Evolutionary conservation across 2,329 filamentous ascomycete genomes (phyloP), one percentile per base, ranked within the genome.

Genomic region (Aspergillus sp.): DNA sequence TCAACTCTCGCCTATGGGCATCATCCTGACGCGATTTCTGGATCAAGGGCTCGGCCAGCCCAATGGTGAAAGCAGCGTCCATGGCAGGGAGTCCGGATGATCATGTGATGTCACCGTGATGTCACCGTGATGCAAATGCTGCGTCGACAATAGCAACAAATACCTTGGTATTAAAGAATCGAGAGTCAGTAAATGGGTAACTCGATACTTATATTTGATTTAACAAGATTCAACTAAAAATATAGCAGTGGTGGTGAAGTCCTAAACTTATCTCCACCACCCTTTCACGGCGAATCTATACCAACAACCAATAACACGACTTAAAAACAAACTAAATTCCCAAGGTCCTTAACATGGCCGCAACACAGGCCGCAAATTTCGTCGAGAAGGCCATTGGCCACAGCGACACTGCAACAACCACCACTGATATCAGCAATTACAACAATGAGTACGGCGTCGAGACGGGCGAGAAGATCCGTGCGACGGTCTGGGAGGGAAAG

Each of bases 401-500:
- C 45, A 19, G 33, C 27, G 45, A 37, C 23, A 50, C 33, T 6
- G 53, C 53, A 15, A 43, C 41, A 8, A 48, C 41, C 14, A 41
- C 37, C 27, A 55, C 53, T 12, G 53, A 55, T 5, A 24, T 55
- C 14, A 55, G 53, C 31, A 55, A 49, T 46, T 55, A 55, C 45
- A 49, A 55, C 39, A 55, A 55, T 23, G 73, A 78, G 19, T 79
- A 80, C 69, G 84, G 80, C 23, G 77, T 83, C 66, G 74, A 79
- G 4, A 76, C 73, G 3, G 74, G 73, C 33, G 83, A 86, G 66
- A 88, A 75, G 15, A 95, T 96, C 89, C 89, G 90, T 73, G 92
- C 91, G 0, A 76, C 96, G 14, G 84, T 84, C 2, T 96, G 91
- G 91, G 86, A 89, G 74, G 89, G 90, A 52, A 95, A 93, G 79